A percentile compares a stretch with the other conserved stretches of the same genome.
phyloP scores from a whole-genome alignment of 805 yeast genomes.

The Saccharomycopsis fermentans region DNA sequence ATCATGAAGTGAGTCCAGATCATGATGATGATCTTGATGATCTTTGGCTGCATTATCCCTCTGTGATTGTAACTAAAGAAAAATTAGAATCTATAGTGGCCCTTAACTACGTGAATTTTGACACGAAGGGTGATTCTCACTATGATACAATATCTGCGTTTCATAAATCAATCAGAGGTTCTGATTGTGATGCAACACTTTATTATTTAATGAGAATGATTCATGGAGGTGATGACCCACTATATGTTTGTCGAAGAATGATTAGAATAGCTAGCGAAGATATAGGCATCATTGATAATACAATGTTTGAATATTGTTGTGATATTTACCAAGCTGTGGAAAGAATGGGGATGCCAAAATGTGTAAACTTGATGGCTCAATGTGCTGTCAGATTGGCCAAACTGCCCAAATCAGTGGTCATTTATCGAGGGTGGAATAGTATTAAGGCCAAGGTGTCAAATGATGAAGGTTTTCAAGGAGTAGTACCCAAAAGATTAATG shows the following conservation, averaged over 20 bases:
- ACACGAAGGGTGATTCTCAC: slow-evolving; percentile 82
- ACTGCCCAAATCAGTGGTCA: slow-evolving; percentile 78
- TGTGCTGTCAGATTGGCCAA: slow-evolving; percentile 84
- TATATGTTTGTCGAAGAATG: slow-evolving; percentile 84
- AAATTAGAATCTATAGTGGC: slow-evolving; percentile 33
- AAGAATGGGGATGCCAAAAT: slow-evolving; percentile 91
- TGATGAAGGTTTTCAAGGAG: slow-evolving; percentile 2
- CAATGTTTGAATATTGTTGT: slow-evolving; percentile 76
- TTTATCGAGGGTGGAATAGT: slow-evolving; percentile 68
- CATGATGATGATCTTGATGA: too few relatives aligned
- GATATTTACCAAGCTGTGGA: slow-evolving; percentile 81
- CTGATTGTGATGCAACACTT: slow-evolving; percentile 81
- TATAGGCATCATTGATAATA: slow-evolving; percentile 75
- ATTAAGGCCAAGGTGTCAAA: slow-evolving; percentile 7
- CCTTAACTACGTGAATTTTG: slow-evolving; percentile 58
- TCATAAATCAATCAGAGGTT: slow-evolving; percentile 87
- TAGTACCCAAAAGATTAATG: slow-evolving; percentile 3
- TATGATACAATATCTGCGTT: slow-evolving; percentile 94
- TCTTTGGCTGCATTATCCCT: background rate
- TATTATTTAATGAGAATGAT: slow-evolving; percentile 84
- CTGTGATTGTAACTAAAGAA: slow-evolving; percentile 7
- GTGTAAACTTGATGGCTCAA: slow-evolving; percentile 80
- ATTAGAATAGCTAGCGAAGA: slow-evolving; percentile 94
- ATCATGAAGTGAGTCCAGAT: background rate
- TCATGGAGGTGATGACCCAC: slow-evolving; percentile 87